Evolutionary conservation across 2,329 filamentous ascomycete genomes (phyloP).

Genomic region (Seiridium cupressi): DNA sequence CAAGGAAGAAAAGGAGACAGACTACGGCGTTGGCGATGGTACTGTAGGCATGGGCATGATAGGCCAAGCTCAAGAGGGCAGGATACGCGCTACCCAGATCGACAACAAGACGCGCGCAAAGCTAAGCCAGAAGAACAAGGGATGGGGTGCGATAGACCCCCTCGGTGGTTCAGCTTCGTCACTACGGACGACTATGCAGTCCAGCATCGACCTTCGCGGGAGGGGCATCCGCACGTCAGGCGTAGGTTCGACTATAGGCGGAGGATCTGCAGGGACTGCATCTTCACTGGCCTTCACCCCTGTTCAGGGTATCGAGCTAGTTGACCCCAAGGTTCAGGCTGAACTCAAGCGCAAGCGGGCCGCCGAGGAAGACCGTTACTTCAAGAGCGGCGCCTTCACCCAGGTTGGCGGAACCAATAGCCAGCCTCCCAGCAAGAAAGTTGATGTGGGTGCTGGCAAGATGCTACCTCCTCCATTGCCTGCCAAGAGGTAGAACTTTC

Average conservation of each 20-base stretch:
- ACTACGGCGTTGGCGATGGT: constrained; percentile 81
- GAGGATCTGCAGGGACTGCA: constrained; percentile 67
- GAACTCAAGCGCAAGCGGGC: constrained; percentile 89
- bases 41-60: constrained; percentile 95
- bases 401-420: constrained; percentile 62
- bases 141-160: constrained; percentile 77
- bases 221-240: constrained; percentile 80
- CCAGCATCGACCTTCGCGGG: constrained; percentile 68
- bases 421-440: constrained; percentile 71
- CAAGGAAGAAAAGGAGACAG: constrained; percentile 91
- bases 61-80: constrained; percentile 82
- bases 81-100: constrained; percentile 83
- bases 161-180: constrained; percentile 73
- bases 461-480: constrained; percentile 31
- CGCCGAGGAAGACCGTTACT: constrained; percentile 93
- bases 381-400: constrained; percentile 96
- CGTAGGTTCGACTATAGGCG: constrained; percentile 69
- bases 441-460: constrained; percentile 62
- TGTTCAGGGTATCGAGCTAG: constrained; percentile 89
- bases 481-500: constrained; percentile 18
- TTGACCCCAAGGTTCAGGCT: constrained; percentile 87
- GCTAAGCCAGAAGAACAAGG: constrained; percentile 91
- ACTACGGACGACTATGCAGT: constrained; percentile 72
- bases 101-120: constrained; percentile 93
- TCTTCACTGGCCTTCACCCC: constrained; percentile 92